Base-by-base conservation (phyloP, 805 yeast species). In the Candida stauntonica region DNA sequence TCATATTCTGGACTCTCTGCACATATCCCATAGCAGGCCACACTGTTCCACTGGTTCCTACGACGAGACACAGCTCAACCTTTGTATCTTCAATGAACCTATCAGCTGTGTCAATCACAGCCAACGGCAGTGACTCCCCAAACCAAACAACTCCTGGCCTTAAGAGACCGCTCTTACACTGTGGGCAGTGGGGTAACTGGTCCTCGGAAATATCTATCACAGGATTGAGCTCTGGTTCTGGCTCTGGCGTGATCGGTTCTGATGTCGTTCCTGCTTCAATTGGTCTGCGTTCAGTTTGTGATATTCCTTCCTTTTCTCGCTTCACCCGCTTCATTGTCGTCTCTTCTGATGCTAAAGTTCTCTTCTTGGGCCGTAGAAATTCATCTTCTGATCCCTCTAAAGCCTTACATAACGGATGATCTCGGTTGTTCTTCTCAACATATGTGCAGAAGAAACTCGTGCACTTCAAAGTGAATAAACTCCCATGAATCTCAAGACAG, bases 11-110 rank as follows among this genome's bases (percentile, higher is more conserved):
- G 2, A 86, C 85, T 46, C 88, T 66, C 45, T 87, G 94, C 17
- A 88, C 89, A 57, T 86, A 88, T 11, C 95, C 86, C 44, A 89
- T 87, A 4, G 95, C 95, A 4, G 97, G 97, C 81, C 94, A 88
- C 3, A 84, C 88, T 0, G 79, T 67, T 5, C 91, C 86, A 23
- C 89, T 80, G 2, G 95, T 86, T 2, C 96, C 96, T 7, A 88
- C 75, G 13, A 88, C 94, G 35, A 87, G 63, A 4, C 86, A 78
- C 52, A 88, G 61, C 52, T 87, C 96, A 17, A 85, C 80, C 26
- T 64, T 63, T 5, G 60, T 60, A 18, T 66, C 65, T 9, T 64
- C 52, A 5, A 86, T 68, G 50, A 84, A 87, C 31, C 73, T 76
- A 61, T 87, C 96, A 5, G 86, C 86, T 30, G 63, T 63, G 44